Base-by-base conservation (phyloP, 257 asterid genomes). In the Plectranthus barbatus region DNA sequence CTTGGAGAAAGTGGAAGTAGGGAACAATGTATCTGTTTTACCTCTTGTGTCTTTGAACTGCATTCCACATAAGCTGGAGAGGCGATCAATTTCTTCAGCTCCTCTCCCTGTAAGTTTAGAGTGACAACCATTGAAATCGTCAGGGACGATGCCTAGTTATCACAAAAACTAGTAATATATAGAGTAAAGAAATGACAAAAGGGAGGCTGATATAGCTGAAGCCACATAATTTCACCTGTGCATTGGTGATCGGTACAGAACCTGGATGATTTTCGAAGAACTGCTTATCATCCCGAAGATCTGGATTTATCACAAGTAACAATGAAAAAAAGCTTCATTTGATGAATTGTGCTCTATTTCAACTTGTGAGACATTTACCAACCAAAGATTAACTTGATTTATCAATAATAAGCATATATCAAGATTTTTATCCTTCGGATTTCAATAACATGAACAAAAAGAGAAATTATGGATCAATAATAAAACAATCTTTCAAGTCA, bases 241-340 rank as follows among this genome's bases (percentile, higher is more conserved):
- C 95, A 48, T 86, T 71, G 60, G 95, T 72, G 67, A 91, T 91
- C 63, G 96, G 95, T 58, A 84, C 95, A 61, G 98, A 84, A 49
- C 96, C 98, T 61, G 98, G 95, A 76, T 91, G 98, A 80, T 91
- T 89, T 36, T 73, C 42, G 18, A 91, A 86, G 88, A 86, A 91
- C 50, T 88, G 86, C 84, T 89, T 79, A 73, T 92, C 98, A 76
- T 88, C 98, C 66, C 98, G 94, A 80, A 92, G 98, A 82, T 92
- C 98, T 92, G 88, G 66, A 70, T 63, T 11, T 69, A 77, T 23
- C 37, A 57, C 60, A 42, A 60, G 53, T 13, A 10, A 39, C 44
- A 41, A 70, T 39, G 20, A 70, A 62, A 56, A 7, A 66, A 45
- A 34, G 56, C 49, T 48, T 53, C 40, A 48, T 55, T 26, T 23